Conservation (phyloP, 345 rosid species). For the Turnera subulata region DNA sequence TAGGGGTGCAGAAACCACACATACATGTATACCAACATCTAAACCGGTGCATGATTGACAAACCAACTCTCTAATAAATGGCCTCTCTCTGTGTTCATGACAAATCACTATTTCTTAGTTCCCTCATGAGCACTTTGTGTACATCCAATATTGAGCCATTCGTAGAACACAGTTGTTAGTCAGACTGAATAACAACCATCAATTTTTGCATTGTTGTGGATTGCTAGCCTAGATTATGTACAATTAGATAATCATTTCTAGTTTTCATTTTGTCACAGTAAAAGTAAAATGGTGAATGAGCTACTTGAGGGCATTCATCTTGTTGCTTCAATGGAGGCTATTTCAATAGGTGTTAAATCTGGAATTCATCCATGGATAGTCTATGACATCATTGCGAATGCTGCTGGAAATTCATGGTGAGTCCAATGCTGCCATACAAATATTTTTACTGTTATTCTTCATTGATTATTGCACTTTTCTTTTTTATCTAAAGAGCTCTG, state of each 20-base stretch:
- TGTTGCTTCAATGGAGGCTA: conserved; percentile 85
- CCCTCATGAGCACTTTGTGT: no score
- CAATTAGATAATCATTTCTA: conserved; percentile 8
- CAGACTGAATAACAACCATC: no score
- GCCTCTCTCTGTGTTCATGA: no score
- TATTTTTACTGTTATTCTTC: conserved; percentile 9
- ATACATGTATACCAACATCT: no score
- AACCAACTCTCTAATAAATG: no score
- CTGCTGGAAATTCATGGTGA: conserved; percentile 98
- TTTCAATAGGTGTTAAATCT: conserved; percentile 63
- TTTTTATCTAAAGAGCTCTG: not conserved
- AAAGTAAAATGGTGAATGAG: conserved; percentile 68
- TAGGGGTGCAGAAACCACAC: no score
- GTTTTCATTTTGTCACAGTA: conserved; percentile 41
- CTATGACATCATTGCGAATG: conserved; percentile 90
- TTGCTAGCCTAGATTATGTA: not conserved
- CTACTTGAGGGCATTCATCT: conserved; percentile 87
- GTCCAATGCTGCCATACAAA: conserved; percentile 6
- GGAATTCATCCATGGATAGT: conserved; percentile 90
- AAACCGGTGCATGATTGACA: no score
- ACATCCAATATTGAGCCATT: no score
- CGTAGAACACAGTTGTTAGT: no score
- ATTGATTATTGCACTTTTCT: not conserved
- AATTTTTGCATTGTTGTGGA: no score
- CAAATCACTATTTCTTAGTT: no score